Conservation (phyloP, 2,329 filamentous ascomycete genomes). For the Pyricularia sp. region DNA sequence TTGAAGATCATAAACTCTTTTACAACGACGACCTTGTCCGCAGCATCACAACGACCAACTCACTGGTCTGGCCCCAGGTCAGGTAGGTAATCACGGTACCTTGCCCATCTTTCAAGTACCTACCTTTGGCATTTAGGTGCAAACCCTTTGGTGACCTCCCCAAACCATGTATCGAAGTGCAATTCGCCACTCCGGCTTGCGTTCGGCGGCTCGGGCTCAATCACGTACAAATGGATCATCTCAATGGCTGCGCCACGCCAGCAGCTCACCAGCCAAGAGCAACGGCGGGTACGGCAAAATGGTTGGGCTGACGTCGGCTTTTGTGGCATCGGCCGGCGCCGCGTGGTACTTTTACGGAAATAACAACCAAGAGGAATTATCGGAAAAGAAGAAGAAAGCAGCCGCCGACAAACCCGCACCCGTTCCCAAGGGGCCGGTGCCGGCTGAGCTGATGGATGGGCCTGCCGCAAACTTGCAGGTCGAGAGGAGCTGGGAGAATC, state of each 20-base stretch:
- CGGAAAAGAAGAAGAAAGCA: conserved; percentile 48
- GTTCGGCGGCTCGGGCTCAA: not conserved
- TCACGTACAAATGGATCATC: conserved; percentile 10
- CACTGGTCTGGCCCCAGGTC: not conserved
- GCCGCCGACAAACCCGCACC: conserved; percentile 43
- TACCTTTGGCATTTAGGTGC: not conserved
- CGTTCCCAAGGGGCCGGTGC: conserved; percentile 58
- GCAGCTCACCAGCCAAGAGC: not conserved
- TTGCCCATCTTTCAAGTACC: not conserved
- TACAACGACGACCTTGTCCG: not conserved
- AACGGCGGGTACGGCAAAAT: not conserved
- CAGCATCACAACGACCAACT: not conserved
- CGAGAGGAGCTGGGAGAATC: conserved; percentile 69
- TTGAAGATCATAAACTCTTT: not conserved
- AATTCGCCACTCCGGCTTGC: not conserved
- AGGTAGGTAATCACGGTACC: not conserved
- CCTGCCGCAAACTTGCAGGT: conserved; percentile 76
- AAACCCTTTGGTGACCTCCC: not conserved
- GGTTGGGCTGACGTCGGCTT: not conserved
- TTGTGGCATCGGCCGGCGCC: not conserved
- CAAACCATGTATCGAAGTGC: conserved; percentile 2
- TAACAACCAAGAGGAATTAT: conserved; percentile 29
- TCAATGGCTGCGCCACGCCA: conserved; percentile 2
- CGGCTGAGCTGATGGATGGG: conserved; percentile 44
- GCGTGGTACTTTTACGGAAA: conserved; percentile 4